phyloP scores from a whole-genome alignment of 805 yeast genomes.

The Ogataea nakhonphanomensis region DNA sequence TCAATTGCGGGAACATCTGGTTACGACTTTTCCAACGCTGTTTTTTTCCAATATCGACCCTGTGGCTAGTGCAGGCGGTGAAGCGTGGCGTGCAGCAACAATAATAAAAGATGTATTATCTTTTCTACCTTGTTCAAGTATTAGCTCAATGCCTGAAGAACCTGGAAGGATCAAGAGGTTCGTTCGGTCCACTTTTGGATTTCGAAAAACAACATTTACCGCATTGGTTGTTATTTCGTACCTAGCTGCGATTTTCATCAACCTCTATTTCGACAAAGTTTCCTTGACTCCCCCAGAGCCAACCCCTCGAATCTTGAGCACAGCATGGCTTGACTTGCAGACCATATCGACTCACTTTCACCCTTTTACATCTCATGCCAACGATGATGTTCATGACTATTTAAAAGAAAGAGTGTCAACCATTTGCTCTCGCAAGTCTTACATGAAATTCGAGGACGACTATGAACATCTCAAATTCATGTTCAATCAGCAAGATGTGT shows the following conservation, averaged over 20 bases:
- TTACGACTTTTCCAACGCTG: neutral
- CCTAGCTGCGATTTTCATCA: slow-evolving; percentile 35
- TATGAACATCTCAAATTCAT: slow-evolving; percentile 37
- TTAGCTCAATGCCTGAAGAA: slow-evolving; percentile 6
- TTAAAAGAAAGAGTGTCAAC: slow-evolving; percentile 42
- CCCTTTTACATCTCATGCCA: slow-evolving; percentile 75
- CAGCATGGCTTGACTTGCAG: slow-evolving; percentile 74
- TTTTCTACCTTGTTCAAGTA: neutral
- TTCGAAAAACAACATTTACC: slow-evolving; percentile 69
- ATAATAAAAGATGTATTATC: neutral
- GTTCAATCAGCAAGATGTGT: slow-evolving; percentile 49
- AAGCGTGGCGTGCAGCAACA: slow-evolving; percentile 8
- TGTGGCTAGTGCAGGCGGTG: slow-evolving; percentile 1
- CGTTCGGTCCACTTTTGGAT: slow-evolving; percentile 56
- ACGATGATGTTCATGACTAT: slow-evolving; percentile 73
- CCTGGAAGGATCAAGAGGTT: slow-evolving; percentile 25
- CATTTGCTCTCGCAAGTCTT: slow-evolving; percentile 30
- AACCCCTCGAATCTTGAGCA: slow-evolving; percentile 35
- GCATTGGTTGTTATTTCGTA: slow-evolving; percentile 49
- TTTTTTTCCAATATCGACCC: neutral
- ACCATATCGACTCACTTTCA: slow-evolving; percentile 63
- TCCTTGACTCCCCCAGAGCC: slow-evolving; percentile 43
- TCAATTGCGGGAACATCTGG: slow-evolving; percentile 59
- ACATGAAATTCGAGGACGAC: slow-evolving; percentile 39
- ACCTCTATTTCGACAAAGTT: slow-evolving; percentile 35